A percentile compares a stretch with the other conserved stretches of the same genome.
Conservation (phyloP, 2,329 filamentous ascomycete genomes). For the Phoma herbarum region DNA sequence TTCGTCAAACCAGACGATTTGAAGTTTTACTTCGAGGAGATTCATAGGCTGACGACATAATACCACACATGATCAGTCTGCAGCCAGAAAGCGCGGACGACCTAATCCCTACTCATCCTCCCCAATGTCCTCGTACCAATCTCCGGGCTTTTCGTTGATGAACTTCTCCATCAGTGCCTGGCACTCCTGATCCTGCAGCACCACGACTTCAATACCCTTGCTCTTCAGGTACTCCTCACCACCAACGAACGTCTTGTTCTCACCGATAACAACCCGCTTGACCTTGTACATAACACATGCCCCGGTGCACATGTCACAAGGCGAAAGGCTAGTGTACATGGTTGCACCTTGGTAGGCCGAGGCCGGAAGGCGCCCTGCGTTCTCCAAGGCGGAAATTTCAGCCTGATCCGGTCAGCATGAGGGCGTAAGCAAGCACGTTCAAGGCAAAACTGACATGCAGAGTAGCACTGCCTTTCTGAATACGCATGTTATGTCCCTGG, state of each 20-base stretch:
- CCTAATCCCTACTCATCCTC: conserved; percentile 31
- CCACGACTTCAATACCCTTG: conserved; percentile 76
- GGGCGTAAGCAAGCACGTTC: background rate
- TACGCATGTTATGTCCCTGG: conserved; percentile 76
- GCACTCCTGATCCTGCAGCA: conserved; percentile 71
- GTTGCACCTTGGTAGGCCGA: conserved; percentile 74
- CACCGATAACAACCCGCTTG: conserved; percentile 74
- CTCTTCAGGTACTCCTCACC: conserved; percentile 74
- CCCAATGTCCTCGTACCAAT: conserved; percentile 66
- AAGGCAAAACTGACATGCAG: conserved; percentile 65
- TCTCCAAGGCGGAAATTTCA: conserved; percentile 78
- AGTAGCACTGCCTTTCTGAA: conserved; percentile 75
- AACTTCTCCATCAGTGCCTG: conserved; percentile 75
- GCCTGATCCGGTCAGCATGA: conserved; percentile 59
- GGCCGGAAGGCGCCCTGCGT: conserved; percentile 75
- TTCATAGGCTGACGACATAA: conserved; percentile 64
- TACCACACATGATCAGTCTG: conserved; percentile 2
- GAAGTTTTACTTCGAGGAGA: conserved; percentile 92
- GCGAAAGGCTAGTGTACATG: conserved; percentile 85
- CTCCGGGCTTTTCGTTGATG: conserved; percentile 73
- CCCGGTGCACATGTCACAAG: conserved; percentile 84
- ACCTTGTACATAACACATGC: conserved; percentile 81
- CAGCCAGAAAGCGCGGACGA: background rate
- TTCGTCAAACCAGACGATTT: conserved; percentile 93
- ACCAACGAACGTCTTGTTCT: conserved; percentile 78